A percentile compares a stretch with the other conserved stretches of the same genome.
These are phyloP conservation scores for Talaromyces sp. DNA, from an alignment of 2,329 filamentous ascomycete species.

Conservation along the genomic window DNA sequence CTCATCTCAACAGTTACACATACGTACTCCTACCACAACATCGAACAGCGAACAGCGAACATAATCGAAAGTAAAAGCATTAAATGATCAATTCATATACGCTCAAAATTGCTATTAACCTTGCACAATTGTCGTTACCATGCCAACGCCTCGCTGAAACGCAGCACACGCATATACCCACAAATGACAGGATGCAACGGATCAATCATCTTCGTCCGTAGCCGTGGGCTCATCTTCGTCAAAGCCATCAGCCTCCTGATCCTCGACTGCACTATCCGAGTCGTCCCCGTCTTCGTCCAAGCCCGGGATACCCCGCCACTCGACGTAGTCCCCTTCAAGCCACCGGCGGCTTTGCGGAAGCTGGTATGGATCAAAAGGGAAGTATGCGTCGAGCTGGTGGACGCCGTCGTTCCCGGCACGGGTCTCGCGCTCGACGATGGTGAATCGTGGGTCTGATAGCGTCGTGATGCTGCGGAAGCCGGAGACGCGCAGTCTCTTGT, in stretches of 20 bases:
- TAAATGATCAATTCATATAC: background rate
- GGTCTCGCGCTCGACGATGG: slow-evolving; percentile 50
- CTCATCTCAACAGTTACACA: background rate
- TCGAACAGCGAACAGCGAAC: background rate
- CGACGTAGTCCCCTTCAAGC: slow-evolving; percentile 78
- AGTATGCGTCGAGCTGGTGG: slow-evolving; percentile 87
- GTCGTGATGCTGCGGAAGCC: slow-evolving; percentile 50
- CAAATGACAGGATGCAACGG: background rate
- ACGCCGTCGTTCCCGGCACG: slow-evolving; percentile 63
- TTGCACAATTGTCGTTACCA: background rate
- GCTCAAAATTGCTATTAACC: background rate
- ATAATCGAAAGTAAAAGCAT: background rate
- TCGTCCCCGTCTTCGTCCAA: slow-evolving; percentile 51
- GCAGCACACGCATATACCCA: background rate
- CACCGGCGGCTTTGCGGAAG: slow-evolving; percentile 80
- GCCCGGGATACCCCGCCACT: slow-evolving; percentile 71
- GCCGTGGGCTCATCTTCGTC: slow-evolving; percentile 27
- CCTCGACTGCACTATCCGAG: slow-evolving; percentile 30
- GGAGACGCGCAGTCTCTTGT: slow-evolving; percentile 80
- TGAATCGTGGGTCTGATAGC: slow-evolving; percentile 33
- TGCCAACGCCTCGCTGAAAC: background rate
- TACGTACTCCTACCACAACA: background rate
- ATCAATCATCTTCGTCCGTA: slow-evolving; percentile 11
- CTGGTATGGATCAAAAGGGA: slow-evolving; percentile 95
- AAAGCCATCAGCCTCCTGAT: slow-evolving; percentile 40